phyloP scores from a whole-genome alignment of 192 early-diverging fungal genomes.

The Backusella liffmaniae region DNA sequence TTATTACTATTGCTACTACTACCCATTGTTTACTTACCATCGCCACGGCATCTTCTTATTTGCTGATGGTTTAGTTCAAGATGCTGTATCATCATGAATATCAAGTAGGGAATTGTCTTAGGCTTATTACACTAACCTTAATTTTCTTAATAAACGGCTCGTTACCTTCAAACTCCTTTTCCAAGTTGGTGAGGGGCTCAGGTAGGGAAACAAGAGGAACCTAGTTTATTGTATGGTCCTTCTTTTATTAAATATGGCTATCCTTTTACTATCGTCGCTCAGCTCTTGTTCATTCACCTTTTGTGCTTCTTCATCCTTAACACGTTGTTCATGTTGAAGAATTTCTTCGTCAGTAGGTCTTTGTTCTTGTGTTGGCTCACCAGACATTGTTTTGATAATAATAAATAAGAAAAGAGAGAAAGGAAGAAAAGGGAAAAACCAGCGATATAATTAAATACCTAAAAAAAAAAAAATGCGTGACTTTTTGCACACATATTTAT shows the following conservation, averaged over 20 bases:
- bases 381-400: background rate
- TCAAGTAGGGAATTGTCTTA: background rate
- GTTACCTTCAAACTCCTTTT: conserved; percentile 52
- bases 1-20: background rate
- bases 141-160: conserved; percentile 52
- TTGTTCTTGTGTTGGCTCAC: background rate
- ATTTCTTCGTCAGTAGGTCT: conserved; percentile 43
- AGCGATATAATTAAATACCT: too few species aligned
- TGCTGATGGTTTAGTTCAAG: conserved; percentile 40
- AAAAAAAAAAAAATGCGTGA: background rate
- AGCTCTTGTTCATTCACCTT: conserved; percentile 20
- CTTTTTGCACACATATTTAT: background rate
- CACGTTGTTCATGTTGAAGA: conserved; percentile 43
- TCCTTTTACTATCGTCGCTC: too few species aligned
- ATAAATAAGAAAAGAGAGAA: background rate
- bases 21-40: conserved; percentile 39
- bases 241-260: background rate
- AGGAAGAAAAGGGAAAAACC: background rate
- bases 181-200: conserved; percentile 45
- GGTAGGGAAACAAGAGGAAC: conserved; percentile 52
- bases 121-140: conserved; percentile 25
- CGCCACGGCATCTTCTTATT: conserved; percentile 57
- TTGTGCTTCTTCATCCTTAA: conserved; percentile 59
- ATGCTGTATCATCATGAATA: conserved; percentile 36
- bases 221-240: background rate